Base-by-base conservation (phyloP, 2,329 filamentous ascomycete species). In the Pyrenochaeta sp. region DNA sequence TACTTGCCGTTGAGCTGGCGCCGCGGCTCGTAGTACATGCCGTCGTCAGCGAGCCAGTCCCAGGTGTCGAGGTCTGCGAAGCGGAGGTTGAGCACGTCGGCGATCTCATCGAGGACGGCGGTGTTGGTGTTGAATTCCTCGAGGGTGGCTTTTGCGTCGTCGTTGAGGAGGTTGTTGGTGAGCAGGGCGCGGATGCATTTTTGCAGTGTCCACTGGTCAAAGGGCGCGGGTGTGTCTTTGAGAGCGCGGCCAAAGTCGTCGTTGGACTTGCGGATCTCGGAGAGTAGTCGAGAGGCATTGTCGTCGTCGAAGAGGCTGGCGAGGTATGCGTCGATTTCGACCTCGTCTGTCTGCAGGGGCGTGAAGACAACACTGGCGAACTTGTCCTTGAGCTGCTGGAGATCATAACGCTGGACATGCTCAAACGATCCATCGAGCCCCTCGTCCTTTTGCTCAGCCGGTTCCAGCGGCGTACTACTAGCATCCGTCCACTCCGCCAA, bases 1-100 rank as follows among this genome's bases (percentile, higher is more conserved):
- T 85, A 85, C 46, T 81, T 79, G 3, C 80, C 79, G 51, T 81
- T 83, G 23, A 83, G 58, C 37, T 81, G 77, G 6, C 78, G 74
- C 23, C 80, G 74, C 2, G 65, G 58, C 11, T 71, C 72, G 22
- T 41, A 41, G 37, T 41, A 41, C 37, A 41, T 41, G 22, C 37
- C 37, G 17, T 41, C 37, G 6, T 32, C 37, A 10, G 20, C 37
- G 7, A 32, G 13, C 80, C 81, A 84, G 9, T 67, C 59, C 81
- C 81, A 84, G 17, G 65, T 76, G 14, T 78, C 72, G 2, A 84
- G 59, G 6, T 75, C 71, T 0, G 73, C 68, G 30, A 82, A 72
- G 30, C 80, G 72, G 74, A 83, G 80, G 44, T 82, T 83, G 26
- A 84, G 65, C 7, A 84, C 80, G 57, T 83, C 81, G 7, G 74